Percentiles rank a stretch among this genome's conserved stretches.
Evolutionary conservation across 495 filamentous ascomycete species (phyloP).

Genomic region (Chaetomium fimeti): DNA sequence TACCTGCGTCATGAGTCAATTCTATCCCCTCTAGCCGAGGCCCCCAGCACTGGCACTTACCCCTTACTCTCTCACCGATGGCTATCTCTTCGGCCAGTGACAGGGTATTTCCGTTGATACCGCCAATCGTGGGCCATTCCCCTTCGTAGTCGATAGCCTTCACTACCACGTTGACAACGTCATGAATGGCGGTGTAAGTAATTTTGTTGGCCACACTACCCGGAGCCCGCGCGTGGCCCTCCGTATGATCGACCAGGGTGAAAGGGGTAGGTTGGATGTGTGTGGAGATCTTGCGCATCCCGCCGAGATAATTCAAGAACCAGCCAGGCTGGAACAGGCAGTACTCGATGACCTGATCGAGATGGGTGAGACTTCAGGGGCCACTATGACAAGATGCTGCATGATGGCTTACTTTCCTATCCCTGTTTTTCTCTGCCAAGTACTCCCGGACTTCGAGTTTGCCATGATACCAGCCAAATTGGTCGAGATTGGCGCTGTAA

Average conservation of each 20-base stretch:
- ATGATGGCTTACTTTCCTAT: slow-evolving; percentile 12
- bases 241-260: slow-evolving; percentile 44
- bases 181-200: slow-evolving; percentile 48
- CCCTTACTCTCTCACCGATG: slow-evolving; percentile 14
- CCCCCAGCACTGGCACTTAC: not conserved
- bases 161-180: slow-evolving; percentile 42
- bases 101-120: slow-evolving; percentile 16
- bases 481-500: slow-evolving; percentile 21
- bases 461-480: slow-evolving; percentile 48
- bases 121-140: slow-evolving; percentile 18
- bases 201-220: slow-evolving; percentile 44
- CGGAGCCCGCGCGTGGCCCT: slow-evolving; percentile 49
- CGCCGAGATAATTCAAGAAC: slow-evolving; percentile 53
- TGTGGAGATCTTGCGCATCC: slow-evolving; percentile 47
- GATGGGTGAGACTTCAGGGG: slow-evolving; percentile 9
- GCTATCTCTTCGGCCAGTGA: not conserved
- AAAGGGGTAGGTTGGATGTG: slow-evolving; percentile 44
- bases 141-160: slow-evolving; percentile 18
- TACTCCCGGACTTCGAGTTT: slow-evolving; percentile 50
- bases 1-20: not conserved
- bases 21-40: not conserved
- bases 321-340: slow-evolving; percentile 55
- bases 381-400: not conserved
- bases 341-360: slow-evolving; percentile 55
- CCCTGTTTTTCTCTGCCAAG: slow-evolving; percentile 34